A percentile compares a stretch with the other conserved stretches of the same genome.
phyloP scores from a whole-genome alignment of 768 basidiomycete genomes.

The Kwoniella dendrophila region DNA sequence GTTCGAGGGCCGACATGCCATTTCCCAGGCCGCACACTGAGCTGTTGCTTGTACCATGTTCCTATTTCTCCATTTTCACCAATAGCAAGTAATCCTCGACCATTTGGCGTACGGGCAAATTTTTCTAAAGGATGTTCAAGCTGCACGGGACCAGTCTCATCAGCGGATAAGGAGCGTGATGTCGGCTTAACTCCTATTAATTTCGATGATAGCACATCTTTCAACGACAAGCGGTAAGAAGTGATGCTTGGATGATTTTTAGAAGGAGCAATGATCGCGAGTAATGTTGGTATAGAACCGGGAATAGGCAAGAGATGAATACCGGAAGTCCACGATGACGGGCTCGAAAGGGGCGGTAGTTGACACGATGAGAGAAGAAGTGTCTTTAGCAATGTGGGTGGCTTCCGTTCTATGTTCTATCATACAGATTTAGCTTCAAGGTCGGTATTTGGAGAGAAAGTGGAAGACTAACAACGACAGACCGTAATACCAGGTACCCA shows the following conservation, averaged over 20 bases:
- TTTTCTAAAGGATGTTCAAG: conserved; percentile 27
- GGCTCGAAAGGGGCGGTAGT: neutral
- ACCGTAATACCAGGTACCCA: conserved; percentile 35
- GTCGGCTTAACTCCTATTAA: neutral
- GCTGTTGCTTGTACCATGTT: conserved; percentile 42
- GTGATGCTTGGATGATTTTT: neutral
- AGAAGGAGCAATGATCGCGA: conserved; percentile 14
- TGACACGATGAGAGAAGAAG: conserved; percentile 25
- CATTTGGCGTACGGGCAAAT: conserved; percentile 53
- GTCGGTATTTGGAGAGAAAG: neutral
- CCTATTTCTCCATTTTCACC: conserved; percentile 41
- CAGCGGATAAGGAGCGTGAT: conserved; percentile 6
- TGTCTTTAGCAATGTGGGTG: conserved; percentile 61
- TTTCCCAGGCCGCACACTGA: conserved; percentile 25
- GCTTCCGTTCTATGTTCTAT: conserved; percentile 87
- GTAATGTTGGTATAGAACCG: neutral
- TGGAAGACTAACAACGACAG: conserved; percentile 36
- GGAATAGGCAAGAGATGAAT: conserved; percentile 25
- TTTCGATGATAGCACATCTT: conserved; percentile 14
- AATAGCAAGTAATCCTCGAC: conserved; percentile 48
- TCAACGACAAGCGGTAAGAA: conserved; percentile 11
- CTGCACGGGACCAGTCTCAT: conserved; percentile 31
- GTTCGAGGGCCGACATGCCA: conserved; percentile 14
- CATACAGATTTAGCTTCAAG: conserved; percentile 10
- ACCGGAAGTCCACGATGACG: conserved; percentile 1